Conservation (phyloP, 2,329 filamentous ascomycete genomes). For the Fusarium nygamai region DNA sequence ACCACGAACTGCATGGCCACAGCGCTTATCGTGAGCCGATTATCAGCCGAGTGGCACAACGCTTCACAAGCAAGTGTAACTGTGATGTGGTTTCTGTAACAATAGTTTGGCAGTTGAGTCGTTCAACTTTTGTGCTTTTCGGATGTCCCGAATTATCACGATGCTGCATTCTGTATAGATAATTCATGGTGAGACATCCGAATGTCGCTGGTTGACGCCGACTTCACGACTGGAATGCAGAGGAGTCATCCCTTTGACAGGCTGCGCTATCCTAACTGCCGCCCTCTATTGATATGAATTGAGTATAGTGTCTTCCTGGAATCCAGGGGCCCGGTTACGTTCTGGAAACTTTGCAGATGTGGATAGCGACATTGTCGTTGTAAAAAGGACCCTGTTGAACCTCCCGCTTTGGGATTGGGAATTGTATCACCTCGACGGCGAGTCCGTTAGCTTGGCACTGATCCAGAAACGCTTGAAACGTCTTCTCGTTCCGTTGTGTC, state of each 20-base stretch:
- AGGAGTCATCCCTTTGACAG: constrained; percentile 13
- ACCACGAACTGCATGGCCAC: constrained; percentile 18
- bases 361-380: constrained; percentile 66
- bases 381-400: constrained; percentile 73
- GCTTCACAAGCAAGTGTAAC: constrained; percentile 6
- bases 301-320: constrained; percentile 9
- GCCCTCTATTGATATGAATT: not conserved
- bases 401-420: constrained; percentile 49
- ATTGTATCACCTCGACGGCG: constrained; percentile 55
- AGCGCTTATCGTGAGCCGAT: constrained; percentile 29
- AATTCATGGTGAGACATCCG: constrained; percentile 11
- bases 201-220: constrained; percentile 1
- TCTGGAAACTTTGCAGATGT: constrained; percentile 55
- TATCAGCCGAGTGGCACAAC: constrained; percentile 32
- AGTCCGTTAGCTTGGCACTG: constrained; percentile 63
- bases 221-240: constrained; percentile 38
- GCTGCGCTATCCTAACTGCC: not conserved
- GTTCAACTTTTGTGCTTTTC: not conserved
- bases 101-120: not conserved
- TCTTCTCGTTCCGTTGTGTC: constrained; percentile 75
- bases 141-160: constrained; percentile 10
- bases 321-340: constrained; percentile 18
- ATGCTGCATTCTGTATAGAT: constrained; percentile 13
- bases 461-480: constrained; percentile 71
- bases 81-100: not conserved